These are phyloP conservation scores for Amyloporia xantha DNA, from an alignment of 768 basidiomycete genomes.

Conservation along the genomic window DNA sequence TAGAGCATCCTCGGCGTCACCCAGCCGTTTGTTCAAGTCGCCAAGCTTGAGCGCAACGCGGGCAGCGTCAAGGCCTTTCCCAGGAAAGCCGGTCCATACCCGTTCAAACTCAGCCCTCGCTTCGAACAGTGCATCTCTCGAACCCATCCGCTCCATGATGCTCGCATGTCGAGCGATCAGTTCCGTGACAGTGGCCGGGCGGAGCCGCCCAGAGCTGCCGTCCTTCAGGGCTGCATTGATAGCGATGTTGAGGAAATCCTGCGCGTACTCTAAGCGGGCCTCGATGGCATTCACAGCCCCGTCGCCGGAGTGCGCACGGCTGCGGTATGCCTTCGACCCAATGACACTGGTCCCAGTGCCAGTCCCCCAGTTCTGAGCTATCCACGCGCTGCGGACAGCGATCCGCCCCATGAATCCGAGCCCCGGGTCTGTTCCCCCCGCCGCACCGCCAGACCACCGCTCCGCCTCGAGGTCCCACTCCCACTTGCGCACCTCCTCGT, in stretches of 20 bases:
- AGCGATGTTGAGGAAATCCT: conserved; percentile 45
- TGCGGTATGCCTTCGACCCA: conserved; percentile 30
- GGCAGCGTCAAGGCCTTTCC: conserved; percentile 37
- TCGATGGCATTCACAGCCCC: conserved; percentile 42
- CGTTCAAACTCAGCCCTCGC: conserved; percentile 53
- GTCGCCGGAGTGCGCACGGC: conserved; percentile 25
- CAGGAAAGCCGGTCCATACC: conserved; percentile 44
- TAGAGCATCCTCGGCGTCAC: conserved; percentile 45
- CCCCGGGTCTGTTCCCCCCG: conserved; percentile 67
- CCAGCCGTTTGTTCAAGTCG: conserved; percentile 52
- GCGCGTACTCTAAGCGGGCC: conserved; percentile 47
- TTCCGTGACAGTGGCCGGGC: conserved; percentile 44
- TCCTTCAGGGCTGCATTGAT: conserved; percentile 39
- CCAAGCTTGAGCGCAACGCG: conserved; percentile 62
- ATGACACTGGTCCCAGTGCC: conserved; percentile 34
- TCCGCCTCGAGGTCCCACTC: conserved; percentile 63
- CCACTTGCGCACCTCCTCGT: conserved; percentile 51
- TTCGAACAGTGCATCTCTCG: conserved; percentile 39
- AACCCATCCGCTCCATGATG: conserved; percentile 57
- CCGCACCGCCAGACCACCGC: conserved; percentile 45
- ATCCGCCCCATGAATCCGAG: conserved; percentile 57
- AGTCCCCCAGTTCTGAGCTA: conserved; percentile 58
- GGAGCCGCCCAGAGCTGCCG: conserved; percentile 33
- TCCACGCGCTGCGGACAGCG: conserved; percentile 65
- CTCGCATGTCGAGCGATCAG: conserved; percentile 51